These are phyloP conservation scores for Pouteria campechiana DNA, from an alignment of 179 eudicot species.

Conservation along the genomic window DNA sequence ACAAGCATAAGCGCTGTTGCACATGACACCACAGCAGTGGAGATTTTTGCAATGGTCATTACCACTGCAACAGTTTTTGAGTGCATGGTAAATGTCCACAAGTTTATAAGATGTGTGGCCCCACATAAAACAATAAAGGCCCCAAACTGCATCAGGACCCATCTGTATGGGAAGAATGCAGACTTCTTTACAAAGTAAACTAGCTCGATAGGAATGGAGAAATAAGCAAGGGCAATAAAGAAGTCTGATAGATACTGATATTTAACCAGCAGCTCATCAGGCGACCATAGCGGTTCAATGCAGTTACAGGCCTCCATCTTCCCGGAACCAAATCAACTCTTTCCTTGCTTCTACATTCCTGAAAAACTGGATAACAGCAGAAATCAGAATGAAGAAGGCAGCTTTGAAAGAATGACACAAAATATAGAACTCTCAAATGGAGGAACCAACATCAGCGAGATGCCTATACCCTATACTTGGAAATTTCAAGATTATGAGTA, in stretches of 20 bases:
- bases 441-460: too few relatives aligned
- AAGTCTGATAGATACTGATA: slow-evolving; percentile 40
- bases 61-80: slow-evolving; percentile 41
- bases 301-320: slow-evolving; percentile 41
- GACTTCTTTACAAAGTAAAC: slow-evolving; percentile 41
- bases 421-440: too few relatives aligned
- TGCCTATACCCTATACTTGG: too few relatives aligned
- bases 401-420: too few relatives aligned
- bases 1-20: slow-evolving; percentile 39
- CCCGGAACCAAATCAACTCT: not conserved
- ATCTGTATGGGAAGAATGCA: slow-evolving; percentile 40
- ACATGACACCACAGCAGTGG: slow-evolving; percentile 41
- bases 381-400: too few relatives aligned
- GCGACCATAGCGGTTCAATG: slow-evolving; percentile 34
- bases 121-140: slow-evolving; percentile 50
- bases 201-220: slow-evolving; percentile 47
- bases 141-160: slow-evolving; percentile 46
- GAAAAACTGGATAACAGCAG: too few relatives aligned
- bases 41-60: slow-evolving; percentile 36
- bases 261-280: slow-evolving; percentile 33
- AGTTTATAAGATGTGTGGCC: slow-evolving; percentile 35
- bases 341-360: too few relatives aligned
- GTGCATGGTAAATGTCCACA: slow-evolving; percentile 35
- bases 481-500: too few relatives aligned
- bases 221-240: slow-evolving; percentile 63